phyloP scores from a whole-genome alignment of 176 grass and related monocot genomes.

The Raddia distichophylla region DNA sequence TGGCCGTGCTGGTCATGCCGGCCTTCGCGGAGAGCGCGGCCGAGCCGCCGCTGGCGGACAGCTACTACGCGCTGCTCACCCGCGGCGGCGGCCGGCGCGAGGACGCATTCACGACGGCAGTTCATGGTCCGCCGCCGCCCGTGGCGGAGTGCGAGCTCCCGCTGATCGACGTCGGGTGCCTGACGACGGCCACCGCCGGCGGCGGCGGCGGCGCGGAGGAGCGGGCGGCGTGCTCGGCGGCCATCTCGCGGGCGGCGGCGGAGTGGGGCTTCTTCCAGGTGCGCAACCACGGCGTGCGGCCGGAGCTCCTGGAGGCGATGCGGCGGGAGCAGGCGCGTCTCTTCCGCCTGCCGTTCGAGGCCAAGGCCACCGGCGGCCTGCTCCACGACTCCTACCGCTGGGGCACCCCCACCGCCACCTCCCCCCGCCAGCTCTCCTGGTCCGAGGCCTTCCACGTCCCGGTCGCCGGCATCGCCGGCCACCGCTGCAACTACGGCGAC shows the following conservation, averaged over 20 bases:
- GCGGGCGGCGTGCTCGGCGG: conserved; percentile 45
- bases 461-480: conserved; percentile 51
- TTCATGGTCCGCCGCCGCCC: too few relatives aligned
- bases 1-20: conserved; percentile 36
- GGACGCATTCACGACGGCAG: neutral
- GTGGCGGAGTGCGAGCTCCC: conserved; percentile 62
- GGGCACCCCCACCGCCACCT: conserved; percentile 58
- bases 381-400: conserved; percentile 69
- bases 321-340: conserved; percentile 50
- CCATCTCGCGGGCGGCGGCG: conserved; percentile 54
- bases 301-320: conserved; percentile 51
- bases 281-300: conserved; percentile 52
- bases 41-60: conserved; percentile 56
- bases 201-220: neutral
- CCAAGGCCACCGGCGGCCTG: conserved; percentile 48
- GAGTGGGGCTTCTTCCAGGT: conserved; percentile 94
- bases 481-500: conserved; percentile 48
- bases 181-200: neutral
- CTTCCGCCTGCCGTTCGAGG: conserved; percentile 59
- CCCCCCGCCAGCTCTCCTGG: conserved; percentile 70
- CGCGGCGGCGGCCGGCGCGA: neutral
- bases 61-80: conserved; percentile 60
- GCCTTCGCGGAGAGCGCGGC: conserved; percentile 35
- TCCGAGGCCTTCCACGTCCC: conserved; percentile 83
- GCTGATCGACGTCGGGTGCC: conserved; percentile 59